phyloP scores from a whole-genome alignment of 495 filamentous ascomycete species.

The Aspergillus bridgeri region DNA sequence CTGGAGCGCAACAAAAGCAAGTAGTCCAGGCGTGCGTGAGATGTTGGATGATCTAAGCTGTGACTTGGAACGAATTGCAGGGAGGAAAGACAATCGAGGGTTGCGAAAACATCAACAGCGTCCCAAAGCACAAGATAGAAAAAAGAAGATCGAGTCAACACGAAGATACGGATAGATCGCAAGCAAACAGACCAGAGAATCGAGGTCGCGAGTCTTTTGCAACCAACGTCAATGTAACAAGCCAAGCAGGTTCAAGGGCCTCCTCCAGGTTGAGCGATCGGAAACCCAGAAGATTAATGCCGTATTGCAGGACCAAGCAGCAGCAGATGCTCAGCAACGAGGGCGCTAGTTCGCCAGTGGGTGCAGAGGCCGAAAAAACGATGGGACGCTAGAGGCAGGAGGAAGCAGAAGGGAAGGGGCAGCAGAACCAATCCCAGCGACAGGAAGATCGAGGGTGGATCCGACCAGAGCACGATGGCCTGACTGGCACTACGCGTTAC shows the following conservation, averaged over 20 bases:
- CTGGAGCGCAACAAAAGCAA: conserved; percentile 1
- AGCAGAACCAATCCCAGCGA: conserved; percentile 32
- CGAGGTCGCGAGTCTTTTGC: conserved; percentile 18
- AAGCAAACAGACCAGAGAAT: conserved; percentile 13
- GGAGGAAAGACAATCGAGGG: conserved; percentile 8
- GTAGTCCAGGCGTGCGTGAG: conserved; percentile 5
- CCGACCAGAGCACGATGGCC: conserved; percentile 35
- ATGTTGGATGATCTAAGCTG: conserved; percentile 17
- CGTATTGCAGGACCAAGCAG: conserved; percentile 18
- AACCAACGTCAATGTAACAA: conserved; percentile 1
- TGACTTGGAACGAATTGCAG: conserved; percentile 11
- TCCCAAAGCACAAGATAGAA: conserved; percentile 11
- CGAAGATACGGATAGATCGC: conserved; percentile 6
- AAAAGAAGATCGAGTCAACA: conserved; percentile 13
- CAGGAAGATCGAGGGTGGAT: conserved; percentile 28
- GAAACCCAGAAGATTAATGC: conserved; percentile 21
- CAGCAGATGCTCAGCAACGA: conserved; percentile 15
- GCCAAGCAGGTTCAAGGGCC: conserved; percentile 2
- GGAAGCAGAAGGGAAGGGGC: conserved; percentile 21
- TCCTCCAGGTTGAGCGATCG: conserved; percentile 18
- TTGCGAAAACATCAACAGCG: neutral
- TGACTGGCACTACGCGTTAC: conserved; percentile 28
- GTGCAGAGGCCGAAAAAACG: conserved; percentile 16
- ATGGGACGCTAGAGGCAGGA: conserved; percentile 15
- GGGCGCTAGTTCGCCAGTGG: conserved; percentile 17